A percentile compares a stretch with the other conserved stretches of the same genome.
phyloP scores from a whole-genome alignment of 108 stramenopile genomes.

The Epithemia pelagica region DNA sequence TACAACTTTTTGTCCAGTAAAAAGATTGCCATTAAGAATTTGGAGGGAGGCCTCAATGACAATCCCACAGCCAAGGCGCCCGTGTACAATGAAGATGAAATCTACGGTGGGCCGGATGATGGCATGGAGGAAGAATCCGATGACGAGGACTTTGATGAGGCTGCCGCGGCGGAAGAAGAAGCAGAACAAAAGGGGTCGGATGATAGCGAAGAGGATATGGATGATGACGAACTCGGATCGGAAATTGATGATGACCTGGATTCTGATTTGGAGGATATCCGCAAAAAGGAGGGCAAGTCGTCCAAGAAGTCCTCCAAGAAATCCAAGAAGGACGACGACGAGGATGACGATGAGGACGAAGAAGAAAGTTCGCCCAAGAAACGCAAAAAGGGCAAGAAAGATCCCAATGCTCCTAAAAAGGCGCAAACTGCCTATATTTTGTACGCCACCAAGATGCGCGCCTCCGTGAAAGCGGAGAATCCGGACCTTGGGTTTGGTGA shows the following conservation, averaged over 20 bases:
- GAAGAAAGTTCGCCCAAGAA: conserved; percentile 18
- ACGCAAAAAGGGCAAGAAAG: conserved; percentile 38
- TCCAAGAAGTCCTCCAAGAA: conserved; percentile 26
- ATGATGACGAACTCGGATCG: conserved; percentile 33
- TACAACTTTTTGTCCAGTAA: conserved; percentile 85
- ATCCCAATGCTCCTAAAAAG: conserved; percentile 59
- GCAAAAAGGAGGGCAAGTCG: conserved; percentile 18
- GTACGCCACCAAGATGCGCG: conserved; percentile 44
- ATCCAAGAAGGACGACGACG: conserved; percentile 27
- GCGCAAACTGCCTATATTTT: conserved; percentile 59
- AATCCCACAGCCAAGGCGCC: conserved; percentile 26
- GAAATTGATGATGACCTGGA: conserved; percentile 50
- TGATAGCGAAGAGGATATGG: conserved; percentile 19
- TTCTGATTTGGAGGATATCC: conserved; percentile 38
- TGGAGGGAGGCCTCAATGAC: conserved; percentile 45
- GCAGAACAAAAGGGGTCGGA: conserved; percentile 3
- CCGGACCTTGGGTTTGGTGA: conserved; percentile 52
- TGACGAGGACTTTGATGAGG: conserved; percentile 54
- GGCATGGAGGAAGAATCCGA: conserved; percentile 45
- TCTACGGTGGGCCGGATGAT: conserved; percentile 54
- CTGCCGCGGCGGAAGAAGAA: conserved; percentile 41
- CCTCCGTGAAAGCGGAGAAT: conserved; percentile 60
- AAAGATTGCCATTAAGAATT: conserved; percentile 88
- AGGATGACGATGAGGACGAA: conserved; percentile 23
- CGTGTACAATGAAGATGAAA: conserved; percentile 61